phyloP scores from a whole-genome alignment of 2,329 filamentous ascomycete genomes.

The Beauveria asiatica region DNA sequence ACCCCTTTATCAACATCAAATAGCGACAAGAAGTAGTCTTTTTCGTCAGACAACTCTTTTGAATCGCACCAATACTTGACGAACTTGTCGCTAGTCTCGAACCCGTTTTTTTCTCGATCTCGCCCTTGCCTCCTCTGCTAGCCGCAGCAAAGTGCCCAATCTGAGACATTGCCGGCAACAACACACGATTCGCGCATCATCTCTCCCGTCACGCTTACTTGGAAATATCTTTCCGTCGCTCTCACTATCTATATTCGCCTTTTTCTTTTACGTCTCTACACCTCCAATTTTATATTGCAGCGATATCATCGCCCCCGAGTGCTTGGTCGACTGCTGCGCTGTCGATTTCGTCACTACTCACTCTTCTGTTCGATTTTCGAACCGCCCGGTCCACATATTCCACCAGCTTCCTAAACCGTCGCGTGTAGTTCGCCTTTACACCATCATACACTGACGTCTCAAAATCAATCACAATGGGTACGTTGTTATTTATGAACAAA shows the following conservation, averaged over 20 bases:
- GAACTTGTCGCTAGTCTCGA: not conserved
- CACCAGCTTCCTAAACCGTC: not conserved
- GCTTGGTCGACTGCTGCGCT: not conserved
- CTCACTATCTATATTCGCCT: not conserved
- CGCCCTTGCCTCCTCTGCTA: not conserved
- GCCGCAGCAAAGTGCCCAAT: not conserved
- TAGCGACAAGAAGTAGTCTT: not conserved
- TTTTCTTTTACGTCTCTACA: not conserved
- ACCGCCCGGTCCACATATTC: not conserved
- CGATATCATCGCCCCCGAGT: not conserved
- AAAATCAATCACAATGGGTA: conserved; percentile 9
- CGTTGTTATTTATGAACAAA: not conserved
- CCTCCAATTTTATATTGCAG: not conserved
- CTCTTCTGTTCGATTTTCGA: not conserved
- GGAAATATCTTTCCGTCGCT: not conserved
- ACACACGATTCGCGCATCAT: conserved; percentile 6
- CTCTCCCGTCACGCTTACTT: not conserved
- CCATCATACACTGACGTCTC: not conserved
- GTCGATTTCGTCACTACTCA: not conserved
- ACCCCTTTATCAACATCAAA: not conserved
- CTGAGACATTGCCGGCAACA: conserved; percentile 8
- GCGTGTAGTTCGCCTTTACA: not conserved
- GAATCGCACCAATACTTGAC: not conserved
- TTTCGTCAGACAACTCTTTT: not conserved
- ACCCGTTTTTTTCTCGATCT: not conserved